Conservation (phyloP, 2,329 filamentous ascomycete species). For the Rugonectria rugulosa region DNA sequence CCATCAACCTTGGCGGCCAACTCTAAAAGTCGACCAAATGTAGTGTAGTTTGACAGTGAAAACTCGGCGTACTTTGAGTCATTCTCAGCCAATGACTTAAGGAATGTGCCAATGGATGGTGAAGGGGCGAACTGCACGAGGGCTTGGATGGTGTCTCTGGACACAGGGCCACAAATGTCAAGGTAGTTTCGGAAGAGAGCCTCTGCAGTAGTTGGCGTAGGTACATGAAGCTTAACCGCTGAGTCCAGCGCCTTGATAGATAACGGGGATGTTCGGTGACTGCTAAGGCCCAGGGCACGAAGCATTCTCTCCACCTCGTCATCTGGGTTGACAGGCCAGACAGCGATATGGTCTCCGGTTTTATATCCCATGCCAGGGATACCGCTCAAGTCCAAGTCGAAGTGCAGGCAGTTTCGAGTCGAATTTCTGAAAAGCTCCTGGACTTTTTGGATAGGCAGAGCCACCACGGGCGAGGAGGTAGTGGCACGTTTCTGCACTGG, state of each 20-base stretch:
- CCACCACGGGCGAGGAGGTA: constrained; percentile 18
- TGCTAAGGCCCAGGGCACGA: constrained; percentile 32
- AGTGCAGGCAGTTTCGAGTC: constrained; percentile 42
- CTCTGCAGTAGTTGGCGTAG: constrained; percentile 48
- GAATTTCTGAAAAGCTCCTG: constrained; percentile 29
- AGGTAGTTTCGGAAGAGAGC: constrained; percentile 54
- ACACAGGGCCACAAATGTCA: constrained; percentile 47
- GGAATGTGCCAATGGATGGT: constrained; percentile 46
- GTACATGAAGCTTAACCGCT: constrained; percentile 36
- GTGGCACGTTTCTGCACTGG: constrained; percentile 26
- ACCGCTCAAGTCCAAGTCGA: constrained; percentile 46
- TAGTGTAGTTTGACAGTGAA: constrained; percentile 33
- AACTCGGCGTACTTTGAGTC: constrained; percentile 30
- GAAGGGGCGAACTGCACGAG: constrained; percentile 60
- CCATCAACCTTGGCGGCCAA: constrained; percentile 16
- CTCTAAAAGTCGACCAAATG: constrained; percentile 35
- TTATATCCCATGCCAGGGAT: constrained; percentile 43
- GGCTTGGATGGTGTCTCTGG: constrained; percentile 49
- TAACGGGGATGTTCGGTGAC: constrained; percentile 30
- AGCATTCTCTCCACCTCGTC: constrained; percentile 43
- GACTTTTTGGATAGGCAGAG: constrained; percentile 21
- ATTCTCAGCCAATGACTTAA: constrained; percentile 22
- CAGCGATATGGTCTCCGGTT: constrained; percentile 50
- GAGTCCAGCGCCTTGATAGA: constrained; percentile 33
- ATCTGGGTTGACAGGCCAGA: constrained; percentile 49